Conservation (phyloP, 2,329 filamentous ascomycete species). For the Hansfordia pulvinata region DNA sequence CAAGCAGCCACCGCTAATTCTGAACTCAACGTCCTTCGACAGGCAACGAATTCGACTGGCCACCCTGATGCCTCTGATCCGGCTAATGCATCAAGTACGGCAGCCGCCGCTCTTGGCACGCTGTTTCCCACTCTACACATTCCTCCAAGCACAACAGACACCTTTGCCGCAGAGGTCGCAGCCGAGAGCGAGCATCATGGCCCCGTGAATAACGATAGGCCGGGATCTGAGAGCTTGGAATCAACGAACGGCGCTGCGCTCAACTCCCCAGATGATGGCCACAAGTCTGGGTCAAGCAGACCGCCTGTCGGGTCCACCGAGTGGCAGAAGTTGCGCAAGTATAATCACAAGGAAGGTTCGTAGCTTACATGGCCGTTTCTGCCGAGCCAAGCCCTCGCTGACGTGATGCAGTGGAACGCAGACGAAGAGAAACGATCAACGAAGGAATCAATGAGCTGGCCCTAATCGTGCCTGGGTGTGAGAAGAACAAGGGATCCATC, state of each 20-base stretch:
- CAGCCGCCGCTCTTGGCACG: constrained; percentile 40
- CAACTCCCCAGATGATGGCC: constrained; percentile 44
- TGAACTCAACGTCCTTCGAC: constrained; percentile 42
- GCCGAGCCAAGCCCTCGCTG: constrained; percentile 4
- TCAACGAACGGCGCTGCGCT: constrained; percentile 30
- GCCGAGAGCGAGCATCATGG: constrained; percentile 23
- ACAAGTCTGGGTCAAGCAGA: no score
- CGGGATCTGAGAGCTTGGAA: no score
- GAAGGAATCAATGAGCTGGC: constrained; percentile 97
- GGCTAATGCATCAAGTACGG: constrained; percentile 42
- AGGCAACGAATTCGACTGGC: constrained; percentile 32
- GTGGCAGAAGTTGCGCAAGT: constrained; percentile 94
- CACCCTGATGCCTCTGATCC: constrained; percentile 34
- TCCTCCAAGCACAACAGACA: constrained; percentile 42
- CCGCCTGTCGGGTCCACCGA: constrained; percentile 90
- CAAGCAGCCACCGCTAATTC: constrained; percentile 28
- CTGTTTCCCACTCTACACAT: constrained; percentile 49
- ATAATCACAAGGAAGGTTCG: constrained; percentile 97
- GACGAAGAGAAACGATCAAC: constrained; percentile 94
- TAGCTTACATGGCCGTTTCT: constrained; percentile 3
- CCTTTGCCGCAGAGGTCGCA: constrained; percentile 39
- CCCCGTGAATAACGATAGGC: no score
- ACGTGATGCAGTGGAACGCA: constrained; percentile 83
- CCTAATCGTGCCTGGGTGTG: constrained; percentile 93
- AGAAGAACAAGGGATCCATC: constrained; percentile 98